Evolutionary conservation across 129 eudicot species (phyloP).

Genomic region (Artemisia argyi): DNA sequence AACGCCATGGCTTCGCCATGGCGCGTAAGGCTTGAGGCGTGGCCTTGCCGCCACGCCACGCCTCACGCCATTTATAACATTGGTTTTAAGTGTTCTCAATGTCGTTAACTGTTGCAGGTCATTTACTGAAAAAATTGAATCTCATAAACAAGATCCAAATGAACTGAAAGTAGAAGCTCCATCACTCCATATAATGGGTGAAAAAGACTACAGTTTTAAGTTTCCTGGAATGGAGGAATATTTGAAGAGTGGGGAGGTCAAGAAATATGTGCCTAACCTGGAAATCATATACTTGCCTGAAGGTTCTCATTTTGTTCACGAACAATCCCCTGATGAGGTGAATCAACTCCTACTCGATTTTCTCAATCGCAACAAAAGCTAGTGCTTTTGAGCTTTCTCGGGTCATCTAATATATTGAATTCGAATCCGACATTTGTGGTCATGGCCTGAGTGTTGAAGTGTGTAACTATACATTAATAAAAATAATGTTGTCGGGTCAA

Average conservation of each 20-base stretch:
- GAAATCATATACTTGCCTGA: conserved; percentile 37
- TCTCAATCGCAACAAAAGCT: conserved; percentile 28
- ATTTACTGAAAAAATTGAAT: background rate
- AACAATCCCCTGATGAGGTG: conserved; percentile 41
- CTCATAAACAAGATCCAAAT: background rate
- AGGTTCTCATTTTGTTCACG: conserved; percentile 47
- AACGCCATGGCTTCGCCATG: too few species aligned
- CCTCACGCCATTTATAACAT: too few species aligned
- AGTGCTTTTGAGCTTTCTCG: background rate
- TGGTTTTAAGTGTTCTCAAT: too few species aligned
- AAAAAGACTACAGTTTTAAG: conserved; percentile 33
- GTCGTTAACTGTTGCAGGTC: conserved; percentile 23
- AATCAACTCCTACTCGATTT: conserved; percentile 38
- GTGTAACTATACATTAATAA: too few species aligned
- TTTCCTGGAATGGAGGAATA: conserved; percentile 42
- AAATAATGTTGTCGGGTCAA: too few species aligned
- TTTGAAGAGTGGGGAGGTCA: conserved; percentile 33
- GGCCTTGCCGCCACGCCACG: too few species aligned
- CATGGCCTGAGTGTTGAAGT: background rate
- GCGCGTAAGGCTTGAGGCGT: too few species aligned
- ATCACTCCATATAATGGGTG: conserved; percentile 32
- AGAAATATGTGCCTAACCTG: conserved; percentile 34
- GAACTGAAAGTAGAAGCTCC: conserved; percentile 34
- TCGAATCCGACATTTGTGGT: background rate
- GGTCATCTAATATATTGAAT: background rate